Evolutionary conservation across 371 early-diverging fungal species (phyloP), one percentile per base, ranked within the genome.

Genomic region (Rhizopus sp.): DNA sequence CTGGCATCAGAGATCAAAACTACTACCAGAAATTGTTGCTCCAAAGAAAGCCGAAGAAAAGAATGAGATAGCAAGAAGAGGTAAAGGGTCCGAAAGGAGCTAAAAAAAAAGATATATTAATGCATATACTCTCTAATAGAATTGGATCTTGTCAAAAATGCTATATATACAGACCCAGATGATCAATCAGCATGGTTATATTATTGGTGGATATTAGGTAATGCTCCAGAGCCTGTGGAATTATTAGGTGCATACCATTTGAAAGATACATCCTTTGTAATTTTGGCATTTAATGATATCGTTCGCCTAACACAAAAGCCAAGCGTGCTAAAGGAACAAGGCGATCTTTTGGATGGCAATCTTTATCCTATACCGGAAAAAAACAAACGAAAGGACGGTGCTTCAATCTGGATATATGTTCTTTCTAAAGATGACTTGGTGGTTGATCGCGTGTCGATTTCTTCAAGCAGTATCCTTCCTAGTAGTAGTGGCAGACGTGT

Each of bases 101-200:
- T 13, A 13, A n/a, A 15, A 7, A 37, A 7, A 37, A 10, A 37
- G 23, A 23, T 23, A 3, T 48, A 13, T 39, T 30, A 13, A 39
- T 51, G 30, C 17, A 12, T 52, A 8, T 13, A 37, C 8, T 30
- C 12, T 45, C 29, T n/a, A 13, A 0, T 64, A 78, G 97, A 97
- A 49, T 75, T 93, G 53, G 91, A 92, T 13, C 55, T 93, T 50
- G 89, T 95, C 16, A 81, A 92, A 53, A 88, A 85, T 53, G 98
- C 97, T 13, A 80, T 95, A 37, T 98, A 87, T 63, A 96, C 96
- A 5, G 97, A 98, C 57, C 98, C 97, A 5, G 89, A 89, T n/a
- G 97, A 98, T 73, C 97, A 96, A 64, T 89, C 90, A 54, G 96
- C 95, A 12, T 98, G 97, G 97, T 71, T 98, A 6, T 96, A 98